Conservation (phyloP, 73 alveolate genomes). For the Breviolum minutum region DNA sequence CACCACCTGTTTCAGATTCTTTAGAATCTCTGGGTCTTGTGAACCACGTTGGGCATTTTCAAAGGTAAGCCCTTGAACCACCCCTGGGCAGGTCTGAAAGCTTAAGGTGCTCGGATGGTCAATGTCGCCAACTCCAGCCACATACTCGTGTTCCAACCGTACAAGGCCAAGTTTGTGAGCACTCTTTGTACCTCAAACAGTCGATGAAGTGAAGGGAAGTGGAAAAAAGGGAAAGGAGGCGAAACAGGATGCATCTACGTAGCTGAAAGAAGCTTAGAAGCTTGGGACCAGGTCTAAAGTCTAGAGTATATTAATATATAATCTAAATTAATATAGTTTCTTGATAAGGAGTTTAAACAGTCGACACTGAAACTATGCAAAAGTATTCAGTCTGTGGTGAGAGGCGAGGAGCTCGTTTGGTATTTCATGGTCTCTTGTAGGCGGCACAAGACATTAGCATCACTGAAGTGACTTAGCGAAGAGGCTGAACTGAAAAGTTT, state of each 20-base stretch:
- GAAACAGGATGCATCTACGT: not conserved
- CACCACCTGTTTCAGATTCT: slow-evolving; percentile 27
- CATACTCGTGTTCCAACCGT: slow-evolving; percentile 60
- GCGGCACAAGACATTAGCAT: not conserved
- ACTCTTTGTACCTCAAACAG: not conserved
- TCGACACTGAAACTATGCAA: too few species aligned
- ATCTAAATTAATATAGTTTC: too few species aligned
- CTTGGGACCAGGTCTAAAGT: too few species aligned
- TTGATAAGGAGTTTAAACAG: too few species aligned
- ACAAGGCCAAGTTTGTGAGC: slow-evolving; percentile 16
- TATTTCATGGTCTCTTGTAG: not conserved
- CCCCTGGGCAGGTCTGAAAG: slow-evolving; percentile 27
- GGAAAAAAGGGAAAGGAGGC: not conserved
- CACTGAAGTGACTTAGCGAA: slow-evolving; percentile 45
- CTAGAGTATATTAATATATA: too few species aligned
- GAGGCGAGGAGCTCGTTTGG: not conserved
- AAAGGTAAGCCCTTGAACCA: slow-evolving; percentile 26
- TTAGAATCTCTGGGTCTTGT: not conserved
- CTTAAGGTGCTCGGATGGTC: slow-evolving; percentile 74
- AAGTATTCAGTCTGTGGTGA: not conserved
- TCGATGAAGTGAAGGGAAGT: not conserved
- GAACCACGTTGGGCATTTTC: slow-evolving; percentile 64
- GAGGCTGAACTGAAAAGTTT: not conserved
- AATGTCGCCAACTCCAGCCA: slow-evolving; percentile 52
- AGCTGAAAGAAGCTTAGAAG: too few species aligned